Conservation (phyloP, 331 rosid species). For the Malus hybrid region DNA sequence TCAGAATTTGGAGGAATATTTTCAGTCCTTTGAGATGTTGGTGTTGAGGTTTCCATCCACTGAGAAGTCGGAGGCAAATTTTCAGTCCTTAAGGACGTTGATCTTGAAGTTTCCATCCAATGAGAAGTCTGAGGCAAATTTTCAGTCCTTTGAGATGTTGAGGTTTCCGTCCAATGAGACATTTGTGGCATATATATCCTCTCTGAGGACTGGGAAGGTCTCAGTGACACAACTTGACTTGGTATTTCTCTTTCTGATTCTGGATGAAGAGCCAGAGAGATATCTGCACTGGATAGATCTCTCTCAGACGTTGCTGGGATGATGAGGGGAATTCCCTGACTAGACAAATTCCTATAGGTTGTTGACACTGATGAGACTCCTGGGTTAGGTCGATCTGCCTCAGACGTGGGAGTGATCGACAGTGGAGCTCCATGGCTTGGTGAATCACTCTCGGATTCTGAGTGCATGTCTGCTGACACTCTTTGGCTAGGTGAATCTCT, state of each 20-base stretch:
- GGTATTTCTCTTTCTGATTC: constrained; percentile 30
- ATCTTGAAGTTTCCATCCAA: constrained; percentile 31
- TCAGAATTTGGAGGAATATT: constrained; percentile 26
- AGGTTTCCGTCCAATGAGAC: constrained; percentile 35
- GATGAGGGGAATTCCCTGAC: constrained; percentile 26
- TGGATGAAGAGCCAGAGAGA: constrained; percentile 34
- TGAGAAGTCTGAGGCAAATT: constrained; percentile 25
- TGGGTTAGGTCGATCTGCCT: constrained; percentile 25
- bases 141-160: constrained; percentile 37
- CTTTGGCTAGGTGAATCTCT: constrained; percentile 38
- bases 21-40: constrained; percentile 35
- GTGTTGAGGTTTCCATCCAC: constrained; percentile 33
- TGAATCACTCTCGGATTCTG: constrained; percentile 42
- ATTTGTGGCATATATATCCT: constrained; percentile 28
- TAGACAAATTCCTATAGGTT: constrained; percentile 28
- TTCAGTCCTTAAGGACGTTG: constrained; percentile 34
- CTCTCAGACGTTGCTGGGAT: constrained; percentile 31
- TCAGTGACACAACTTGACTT: constrained; percentile 19
- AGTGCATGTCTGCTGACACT: constrained; percentile 20
- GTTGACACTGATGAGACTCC: constrained; percentile 32
- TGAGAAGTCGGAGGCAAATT: constrained; percentile 25
- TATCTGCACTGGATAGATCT: constrained; percentile 30
- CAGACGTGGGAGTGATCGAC: constrained; percentile 22
- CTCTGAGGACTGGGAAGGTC: constrained; percentile 36
- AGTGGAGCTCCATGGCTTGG: constrained; percentile 21